Percentiles rank a stretch among this genome's conserved stretches.
phyloP scores from a whole-genome alignment of 306 rosid genomes.

The Quercus mongolica region DNA sequence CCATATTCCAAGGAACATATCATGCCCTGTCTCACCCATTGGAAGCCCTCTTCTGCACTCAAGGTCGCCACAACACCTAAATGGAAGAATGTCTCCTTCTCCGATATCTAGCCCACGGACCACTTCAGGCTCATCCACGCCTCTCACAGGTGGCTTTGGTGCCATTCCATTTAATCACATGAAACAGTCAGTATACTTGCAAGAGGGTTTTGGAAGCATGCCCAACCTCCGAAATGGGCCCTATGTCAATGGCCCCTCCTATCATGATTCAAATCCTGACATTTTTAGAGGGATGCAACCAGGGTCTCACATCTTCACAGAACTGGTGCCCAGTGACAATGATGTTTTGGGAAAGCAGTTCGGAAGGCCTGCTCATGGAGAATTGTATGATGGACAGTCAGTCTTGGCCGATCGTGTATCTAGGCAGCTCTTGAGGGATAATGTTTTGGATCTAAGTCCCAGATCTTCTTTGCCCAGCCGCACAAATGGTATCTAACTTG shows the following conservation, averaged over 20 bases:
- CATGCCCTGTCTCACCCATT: slow-evolving; percentile 96
- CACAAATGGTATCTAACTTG: slow-evolving; percentile 55
- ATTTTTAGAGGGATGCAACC: slow-evolving; percentile 76
- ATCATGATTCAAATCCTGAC: slow-evolving; percentile 67
- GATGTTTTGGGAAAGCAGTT: slow-evolving; percentile 58
- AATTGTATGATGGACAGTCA: slow-evolving; percentile 69
- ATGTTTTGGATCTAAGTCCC: slow-evolving; percentile 72
- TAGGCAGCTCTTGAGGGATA: slow-evolving; percentile 71
- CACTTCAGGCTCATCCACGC: slow-evolving; percentile 89
- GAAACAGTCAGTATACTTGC: slow-evolving; percentile 62
- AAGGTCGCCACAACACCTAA: slow-evolving; percentile 84
- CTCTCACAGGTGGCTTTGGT: slow-evolving; percentile 77
- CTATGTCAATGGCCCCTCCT: slow-evolving; percentile 43
- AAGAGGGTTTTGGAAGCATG: slow-evolving; percentile 69
- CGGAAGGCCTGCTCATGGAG: slow-evolving; percentile 42
- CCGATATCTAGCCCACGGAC: slow-evolving; percentile 97
- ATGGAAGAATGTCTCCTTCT: slow-evolving; percentile 91
- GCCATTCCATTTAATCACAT: slow-evolving; percentile 69
- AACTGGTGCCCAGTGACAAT: slow-evolving; percentile 53
- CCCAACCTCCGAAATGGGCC: slow-evolving; percentile 58
- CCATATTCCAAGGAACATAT: slow-evolving; percentile 74
- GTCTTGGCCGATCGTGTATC: slow-evolving; percentile 92
- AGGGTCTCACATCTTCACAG: slow-evolving; percentile 66
- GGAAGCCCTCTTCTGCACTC: slow-evolving; percentile 97
- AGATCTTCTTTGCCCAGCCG: slow-evolving; percentile 54